Evolutionary conservation across 495 filamentous ascomycete species (phyloP).

Genomic region (Penicillium ucsense): DNA sequence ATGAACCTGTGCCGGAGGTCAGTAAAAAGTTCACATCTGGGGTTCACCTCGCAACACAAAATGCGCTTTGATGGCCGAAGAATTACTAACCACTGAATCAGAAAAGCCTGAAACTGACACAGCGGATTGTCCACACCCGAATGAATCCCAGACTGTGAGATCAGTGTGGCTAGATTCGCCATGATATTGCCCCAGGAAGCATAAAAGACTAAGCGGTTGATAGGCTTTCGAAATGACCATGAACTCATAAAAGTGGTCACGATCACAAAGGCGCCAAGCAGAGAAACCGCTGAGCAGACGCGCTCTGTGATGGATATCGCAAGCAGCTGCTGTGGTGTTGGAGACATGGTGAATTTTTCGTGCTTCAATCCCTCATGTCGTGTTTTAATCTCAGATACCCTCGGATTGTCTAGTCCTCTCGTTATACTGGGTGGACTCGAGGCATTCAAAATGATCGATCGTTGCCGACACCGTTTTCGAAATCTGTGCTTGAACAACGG

Average conservation of each 20-base stretch:
- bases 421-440: background rate
- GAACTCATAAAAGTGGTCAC: slow-evolving; percentile 56
- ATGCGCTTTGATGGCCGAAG: too few relatives aligned
- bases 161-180: slow-evolving; percentile 70
- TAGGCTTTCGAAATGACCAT: slow-evolving; percentile 55
- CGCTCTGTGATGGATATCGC: slow-evolving; percentile 57
- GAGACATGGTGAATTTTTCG: slow-evolving; percentile 1
- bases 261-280: slow-evolving; percentile 65
- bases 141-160: slow-evolving; percentile 48
- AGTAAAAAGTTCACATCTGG: background rate
- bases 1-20: slow-evolving; percentile 44
- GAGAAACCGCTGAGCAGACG: slow-evolving; percentile 57
- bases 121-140: slow-evolving; percentile 36
- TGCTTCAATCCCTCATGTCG: background rate
- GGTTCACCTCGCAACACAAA: too few relatives aligned
- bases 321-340: slow-evolving; percentile 2
- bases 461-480: too few relatives aligned
- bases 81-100: slow-evolving; percentile 56
- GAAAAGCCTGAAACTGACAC: slow-evolving; percentile 69
- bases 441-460: too few relatives aligned
- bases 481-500: too few relatives aligned
- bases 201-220: slow-evolving; percentile 80
- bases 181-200: slow-evolving; percentile 78
- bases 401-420: background rate
- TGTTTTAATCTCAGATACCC: background rate